Evolutionary conservation across 2,329 filamentous ascomycete genomes (phyloP).

Genomic region (Xylaria sp.): DNA sequence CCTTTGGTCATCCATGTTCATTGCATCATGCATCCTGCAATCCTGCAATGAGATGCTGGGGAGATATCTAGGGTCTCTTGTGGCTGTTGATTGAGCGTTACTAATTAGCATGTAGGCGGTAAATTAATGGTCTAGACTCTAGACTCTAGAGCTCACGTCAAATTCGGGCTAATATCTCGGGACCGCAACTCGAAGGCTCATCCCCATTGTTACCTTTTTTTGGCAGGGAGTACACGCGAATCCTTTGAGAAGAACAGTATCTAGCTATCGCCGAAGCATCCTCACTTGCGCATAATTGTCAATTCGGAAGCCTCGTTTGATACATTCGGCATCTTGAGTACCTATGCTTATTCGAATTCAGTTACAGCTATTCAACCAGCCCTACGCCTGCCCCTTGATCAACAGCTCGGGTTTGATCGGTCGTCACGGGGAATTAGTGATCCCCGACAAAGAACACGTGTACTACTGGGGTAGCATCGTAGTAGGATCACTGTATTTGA

Average conservation of each 20-base stretch:
- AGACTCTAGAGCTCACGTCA: background rate
- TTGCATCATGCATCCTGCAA: background rate
- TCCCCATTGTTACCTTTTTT: background rate
- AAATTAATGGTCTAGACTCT: background rate
- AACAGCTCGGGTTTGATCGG: background rate
- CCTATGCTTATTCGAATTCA: background rate
- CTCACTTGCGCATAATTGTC: background rate
- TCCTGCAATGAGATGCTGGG: conserved; percentile 12
- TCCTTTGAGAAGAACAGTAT: no score
- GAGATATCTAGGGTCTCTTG: background rate
- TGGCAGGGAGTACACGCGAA: background rate
- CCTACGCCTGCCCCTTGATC: background rate
- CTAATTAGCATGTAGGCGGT: background rate
- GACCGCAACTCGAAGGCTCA: background rate
- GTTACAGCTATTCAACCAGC: background rate
- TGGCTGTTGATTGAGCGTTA: background rate
- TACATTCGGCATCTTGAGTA: background rate
- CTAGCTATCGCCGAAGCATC: background rate
- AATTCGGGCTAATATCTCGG: background rate
- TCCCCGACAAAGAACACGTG: conserved; percentile 3
- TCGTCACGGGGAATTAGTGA: background rate
- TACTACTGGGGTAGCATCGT: background rate
- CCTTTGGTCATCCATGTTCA: background rate
- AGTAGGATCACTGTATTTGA: background rate
- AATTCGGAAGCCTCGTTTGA: background rate